A percentile compares a stretch with the other conserved stretches of the same genome.
Conservation (phyloP, 2,329 filamentous ascomycete genomes). For the Alternaria infectoria region DNA sequence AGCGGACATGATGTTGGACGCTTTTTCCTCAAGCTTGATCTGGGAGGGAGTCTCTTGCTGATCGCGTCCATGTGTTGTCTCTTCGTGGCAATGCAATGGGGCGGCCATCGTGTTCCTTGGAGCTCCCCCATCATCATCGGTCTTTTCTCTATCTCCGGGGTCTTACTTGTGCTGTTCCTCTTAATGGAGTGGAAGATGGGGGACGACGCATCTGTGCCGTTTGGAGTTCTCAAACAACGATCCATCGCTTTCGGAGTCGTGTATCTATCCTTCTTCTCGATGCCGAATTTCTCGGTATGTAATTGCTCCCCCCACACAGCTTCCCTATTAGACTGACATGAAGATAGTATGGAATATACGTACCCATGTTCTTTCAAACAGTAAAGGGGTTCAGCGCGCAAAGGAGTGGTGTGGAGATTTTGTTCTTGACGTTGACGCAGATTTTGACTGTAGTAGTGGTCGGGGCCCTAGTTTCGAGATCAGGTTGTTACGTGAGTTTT, state of each 20-base stretch:
- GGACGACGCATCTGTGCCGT: not conserved
- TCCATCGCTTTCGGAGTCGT: not conserved
- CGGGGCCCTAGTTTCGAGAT: not conserved
- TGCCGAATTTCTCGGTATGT: not conserved
- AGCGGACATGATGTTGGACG: not conserved
- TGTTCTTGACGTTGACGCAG: not conserved
- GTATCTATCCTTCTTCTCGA: not conserved
- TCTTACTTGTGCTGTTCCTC: not conserved
- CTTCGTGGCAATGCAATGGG: not conserved
- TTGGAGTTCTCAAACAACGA: not conserved
- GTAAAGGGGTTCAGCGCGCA: not conserved
- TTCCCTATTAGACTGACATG: not conserved
- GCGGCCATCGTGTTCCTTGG: not conserved
- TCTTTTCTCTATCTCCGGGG: not conserved
- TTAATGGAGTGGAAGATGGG: not conserved
- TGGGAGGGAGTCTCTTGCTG: not conserved
- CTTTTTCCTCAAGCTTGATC: not conserved
- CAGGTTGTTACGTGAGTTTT: not conserved
- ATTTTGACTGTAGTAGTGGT: not conserved
- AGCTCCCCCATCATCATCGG: not conserved
- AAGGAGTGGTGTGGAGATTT: not conserved
- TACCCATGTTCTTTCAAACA: not conserved
- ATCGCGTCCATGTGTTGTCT: not conserved
- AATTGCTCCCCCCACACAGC: not conserved
- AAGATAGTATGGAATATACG: not conserved